phyloP scores from a whole-genome alignment of 495 filamentous ascomycete genomes.

The Podospora comata region DNA sequence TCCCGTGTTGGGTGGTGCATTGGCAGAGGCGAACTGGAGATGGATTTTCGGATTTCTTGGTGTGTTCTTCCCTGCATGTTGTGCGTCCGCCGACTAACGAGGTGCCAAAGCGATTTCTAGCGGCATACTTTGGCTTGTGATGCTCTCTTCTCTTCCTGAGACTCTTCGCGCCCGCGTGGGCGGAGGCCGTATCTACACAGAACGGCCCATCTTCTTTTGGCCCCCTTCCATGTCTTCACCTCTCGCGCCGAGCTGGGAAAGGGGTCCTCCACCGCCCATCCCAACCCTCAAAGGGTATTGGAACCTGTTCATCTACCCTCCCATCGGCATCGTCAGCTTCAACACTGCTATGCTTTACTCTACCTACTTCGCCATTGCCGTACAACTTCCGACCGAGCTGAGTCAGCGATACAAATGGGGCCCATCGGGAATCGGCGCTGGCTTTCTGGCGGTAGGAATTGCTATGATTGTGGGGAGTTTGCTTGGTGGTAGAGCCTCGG shows the following conservation, averaged over 20 bases:
- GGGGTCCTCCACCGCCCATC: constrained; percentile 10
- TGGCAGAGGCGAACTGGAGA: constrained; percentile 18
- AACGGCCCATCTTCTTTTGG: constrained; percentile 9
- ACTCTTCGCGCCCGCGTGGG: constrained; percentile 14
- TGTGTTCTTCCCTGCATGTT: not conserved
- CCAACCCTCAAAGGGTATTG: constrained; percentile 18
- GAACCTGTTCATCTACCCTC: constrained; percentile 14
- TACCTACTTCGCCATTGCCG: constrained; percentile 20
- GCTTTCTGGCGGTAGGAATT: constrained; percentile 16
- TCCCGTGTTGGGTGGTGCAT: constrained; percentile 16
- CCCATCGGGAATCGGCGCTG: constrained; percentile 14
- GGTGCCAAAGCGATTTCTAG: constrained; percentile 12
- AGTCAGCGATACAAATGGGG: constrained; percentile 14
- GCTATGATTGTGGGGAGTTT: constrained; percentile 19
- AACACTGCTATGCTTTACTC: constrained; percentile 21
- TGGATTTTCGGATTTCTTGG: constrained; percentile 23
- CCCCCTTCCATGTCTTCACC: constrained; percentile 15
- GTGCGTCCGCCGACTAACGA: not conserved
- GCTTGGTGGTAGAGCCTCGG: constrained; percentile 16
- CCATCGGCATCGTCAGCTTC: constrained; percentile 16
- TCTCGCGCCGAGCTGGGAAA: constrained; percentile 11
- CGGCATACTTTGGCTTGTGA: constrained; percentile 9
- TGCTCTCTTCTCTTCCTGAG: constrained; percentile 5
- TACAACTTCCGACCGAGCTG: constrained; percentile 11
- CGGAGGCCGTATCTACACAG: constrained; percentile 9